Conservation (phyloP, 2,329 filamentous ascomycete species). For the Fusarium devonianum region DNA sequence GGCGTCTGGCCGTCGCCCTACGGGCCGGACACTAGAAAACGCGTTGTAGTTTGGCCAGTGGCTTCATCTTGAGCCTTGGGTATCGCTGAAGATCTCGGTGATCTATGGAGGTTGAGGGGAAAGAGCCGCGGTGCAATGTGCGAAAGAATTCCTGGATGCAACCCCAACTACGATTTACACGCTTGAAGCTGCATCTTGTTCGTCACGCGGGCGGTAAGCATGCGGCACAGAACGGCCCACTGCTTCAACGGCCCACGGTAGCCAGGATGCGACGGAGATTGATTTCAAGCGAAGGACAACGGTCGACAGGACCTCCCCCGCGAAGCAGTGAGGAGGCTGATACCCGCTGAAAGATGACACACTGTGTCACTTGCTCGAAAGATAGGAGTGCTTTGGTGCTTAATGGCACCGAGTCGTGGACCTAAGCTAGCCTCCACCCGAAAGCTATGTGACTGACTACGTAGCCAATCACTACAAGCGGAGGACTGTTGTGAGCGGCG, state of each 20-base stretch:
- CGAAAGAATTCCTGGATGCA: conserved; percentile 1
- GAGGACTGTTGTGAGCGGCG: conserved; percentile 12
- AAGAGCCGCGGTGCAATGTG: background rate
- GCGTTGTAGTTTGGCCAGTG: conserved; percentile 25
- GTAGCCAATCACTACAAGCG: conserved; percentile 12
- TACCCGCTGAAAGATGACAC: conserved; percentile 14
- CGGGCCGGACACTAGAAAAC: conserved; percentile 19
- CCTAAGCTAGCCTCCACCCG: conserved; percentile 17
- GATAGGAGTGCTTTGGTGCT: conserved; percentile 15
- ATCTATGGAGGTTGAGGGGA: background rate
- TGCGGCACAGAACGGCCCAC: conserved; percentile 41
- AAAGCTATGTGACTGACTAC: conserved; percentile 4
- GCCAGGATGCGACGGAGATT: conserved; percentile 26
- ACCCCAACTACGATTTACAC: background rate
- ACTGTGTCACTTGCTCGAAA: conserved; percentile 34
- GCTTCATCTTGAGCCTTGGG: conserved; percentile 16
- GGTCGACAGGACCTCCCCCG: conserved; percentile 32
- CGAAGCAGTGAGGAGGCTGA: conserved; percentile 15
- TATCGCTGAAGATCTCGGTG: conserved; percentile 8
- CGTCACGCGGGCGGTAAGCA: conserved; percentile 39
- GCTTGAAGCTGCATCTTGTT: conserved; percentile 32
- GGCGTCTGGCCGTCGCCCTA: conserved; percentile 13
- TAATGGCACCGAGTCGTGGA: conserved; percentile 31
- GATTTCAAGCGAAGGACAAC: conserved; percentile 14
- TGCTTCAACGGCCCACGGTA: conserved; percentile 35